Conservation (phyloP, 495 filamentous ascomycete genomes). For the Ramalina intermedia region DNA sequence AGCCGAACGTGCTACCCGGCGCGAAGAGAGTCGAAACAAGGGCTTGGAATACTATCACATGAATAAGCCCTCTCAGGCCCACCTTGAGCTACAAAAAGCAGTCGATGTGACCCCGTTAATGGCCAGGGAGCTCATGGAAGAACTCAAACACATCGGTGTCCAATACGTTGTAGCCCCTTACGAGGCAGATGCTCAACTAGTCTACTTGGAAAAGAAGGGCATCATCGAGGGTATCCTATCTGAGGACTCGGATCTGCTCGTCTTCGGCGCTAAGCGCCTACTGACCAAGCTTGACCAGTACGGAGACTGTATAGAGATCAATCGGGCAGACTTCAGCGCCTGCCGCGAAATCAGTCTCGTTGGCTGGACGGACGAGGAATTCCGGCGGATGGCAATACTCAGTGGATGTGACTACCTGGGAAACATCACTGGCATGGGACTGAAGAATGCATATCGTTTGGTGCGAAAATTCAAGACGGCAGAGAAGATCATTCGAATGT, state of each 20-base stretch:
- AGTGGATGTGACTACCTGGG: conserved; percentile 96
- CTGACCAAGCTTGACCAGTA: conserved; percentile 90
- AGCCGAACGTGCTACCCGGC: conserved; percentile 46
- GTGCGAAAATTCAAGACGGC: conserved; percentile 79
- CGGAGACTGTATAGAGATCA: conserved; percentile 85
- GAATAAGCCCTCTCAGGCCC: conserved; percentile 65
- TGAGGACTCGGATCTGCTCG: conserved; percentile 91
- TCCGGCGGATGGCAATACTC: conserved; percentile 88
- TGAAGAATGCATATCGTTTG: conserved; percentile 85
- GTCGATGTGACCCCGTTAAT: conserved; percentile 94
- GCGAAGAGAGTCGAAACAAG: conserved; percentile 56
- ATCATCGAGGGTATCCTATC: conserved; percentile 78
- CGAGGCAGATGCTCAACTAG: conserved; percentile 92
- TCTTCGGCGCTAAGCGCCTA: conserved; percentile 82
- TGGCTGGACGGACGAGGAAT: conserved; percentile 84
- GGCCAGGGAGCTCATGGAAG: conserved; percentile 84
- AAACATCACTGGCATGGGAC: conserved; percentile 67
- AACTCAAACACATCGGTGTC: conserved; percentile 63
- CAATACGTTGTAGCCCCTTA: conserved; percentile 92
- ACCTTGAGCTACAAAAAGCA: conserved; percentile 82
- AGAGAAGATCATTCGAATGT: conserved; percentile 63
- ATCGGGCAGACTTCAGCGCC: conserved; percentile 70
- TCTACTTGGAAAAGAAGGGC: conserved; percentile 77
- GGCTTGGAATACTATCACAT: conserved; percentile 70
- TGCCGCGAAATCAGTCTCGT: conserved; percentile 78